Evolutionary conservation across 148 eudicot genomes (phyloP), one percentile per base, ranked within the genome.

Genomic region (Salicornia ramosissima): DNA sequence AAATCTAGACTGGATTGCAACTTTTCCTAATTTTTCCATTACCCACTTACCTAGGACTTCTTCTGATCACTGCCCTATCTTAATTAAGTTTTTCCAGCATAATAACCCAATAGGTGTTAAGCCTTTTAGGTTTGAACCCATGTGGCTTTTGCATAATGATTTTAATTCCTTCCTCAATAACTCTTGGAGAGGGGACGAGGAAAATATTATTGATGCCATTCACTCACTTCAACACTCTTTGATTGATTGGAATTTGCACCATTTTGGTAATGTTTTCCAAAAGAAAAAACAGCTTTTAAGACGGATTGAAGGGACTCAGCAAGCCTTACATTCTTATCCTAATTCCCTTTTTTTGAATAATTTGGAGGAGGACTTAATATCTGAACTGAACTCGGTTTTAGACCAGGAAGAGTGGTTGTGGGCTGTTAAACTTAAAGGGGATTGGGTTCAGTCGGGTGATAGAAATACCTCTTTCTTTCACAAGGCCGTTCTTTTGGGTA

Each of bases 391-490:
- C 13, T 24, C 5, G 0, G 8, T 71, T 14, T 55, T 58, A 0
- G 14, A 19, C 0, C 40, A 58, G 1, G 75, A 71, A 15, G 58
- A 61, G 19, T 0, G 2, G 9, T 34, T 30, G 10, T 71, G 75
- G 68, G 16, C 10, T 1, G 21, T 26, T 30, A 26, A 33, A 6
- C 5, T 68, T 10, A 45, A 59, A 26, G 10, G 3, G 13, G 2
- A 26, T 4, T 66, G 69, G 69, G 2, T 66, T 8, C 1, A 2
- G 1, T 13, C 16, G 5, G 75, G 75, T 6, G 75, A 71, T 30
- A 46, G 59, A n/a, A 71, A 71, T 18, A 45, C 75, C 2, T 2
- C 22, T 0, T 71, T 59, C 2, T 71, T 60, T 19, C 68, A 71
- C 18, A 19, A 30, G 1, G 25, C 45, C 16, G 60, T 64, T 0